Base-by-base conservation (phyloP, 2,329 filamentous ascomycete species). In the Sarocladium strictum region DNA sequence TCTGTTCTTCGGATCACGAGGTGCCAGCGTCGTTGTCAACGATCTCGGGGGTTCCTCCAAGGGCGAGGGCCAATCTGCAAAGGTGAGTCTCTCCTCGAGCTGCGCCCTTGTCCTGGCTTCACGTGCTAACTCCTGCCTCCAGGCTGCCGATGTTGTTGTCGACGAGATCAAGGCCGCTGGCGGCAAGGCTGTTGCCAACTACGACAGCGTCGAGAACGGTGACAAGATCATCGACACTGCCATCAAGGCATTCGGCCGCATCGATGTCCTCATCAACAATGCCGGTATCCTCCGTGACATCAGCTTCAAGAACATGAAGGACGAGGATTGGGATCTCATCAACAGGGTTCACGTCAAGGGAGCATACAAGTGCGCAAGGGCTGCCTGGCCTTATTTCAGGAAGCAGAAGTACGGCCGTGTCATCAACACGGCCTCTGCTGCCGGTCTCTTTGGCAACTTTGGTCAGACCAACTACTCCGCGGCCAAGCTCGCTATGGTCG, bases 231-330 rank as follows among this genome's bases (percentile, higher is more conserved):
- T 99, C 74, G 86, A 93, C 61, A 92, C 89, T 23, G 89, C 89
- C 64, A 88, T 94, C 69, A 77, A 89, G 71, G 78, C 77, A 55
- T 94, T 86, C 67, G 89, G 93, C 62, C 89, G 93, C 65, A 83
- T 99, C 72, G 93, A 99, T 71, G 78, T 99, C 60, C 85, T 99
- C 64, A 87, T 99, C 75, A 99, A 99, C 81, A 99, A 97, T 69
- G 94, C 94, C 58, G 93, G 94, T 67, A 97, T 97, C 67, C 80
- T 96, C 57, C 87, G 93, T 58, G 92, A 97, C 75, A 72, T 97
- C 68, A 93, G 89, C 80, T 97, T 99, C 79, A 96, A 96, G 83
- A 97, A 97, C 76, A 95, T 97, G 83, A 94, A 87, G 72, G 94
- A 99, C 71, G 75, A 87, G 68, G 94, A 99, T 72, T 99, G 94